A percentile compares a stretch with the other conserved stretches of the same genome.
phyloP scores from a whole-genome alignment of 495 filamentous ascomycete genomes.

The Lophium mytilinum region DNA sequence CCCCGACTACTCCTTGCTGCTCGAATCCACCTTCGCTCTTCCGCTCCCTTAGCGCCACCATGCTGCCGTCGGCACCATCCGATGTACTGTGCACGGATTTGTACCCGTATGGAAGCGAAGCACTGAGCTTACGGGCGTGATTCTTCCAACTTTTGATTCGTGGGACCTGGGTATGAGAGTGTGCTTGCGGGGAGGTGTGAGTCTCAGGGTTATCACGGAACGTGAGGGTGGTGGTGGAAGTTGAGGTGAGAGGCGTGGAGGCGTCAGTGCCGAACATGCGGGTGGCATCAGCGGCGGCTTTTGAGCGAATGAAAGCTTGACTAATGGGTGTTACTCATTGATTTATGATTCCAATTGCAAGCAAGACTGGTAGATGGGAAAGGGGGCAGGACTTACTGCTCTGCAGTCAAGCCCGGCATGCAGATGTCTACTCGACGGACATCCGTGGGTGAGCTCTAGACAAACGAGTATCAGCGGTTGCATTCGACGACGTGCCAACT shows the following conservation, averaged over 20 bases:
- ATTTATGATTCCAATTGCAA: background rate
- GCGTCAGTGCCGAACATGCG: constrained; percentile 1
- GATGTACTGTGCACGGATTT: background rate
- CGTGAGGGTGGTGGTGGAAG: background rate
- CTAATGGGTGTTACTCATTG: constrained; percentile 5
- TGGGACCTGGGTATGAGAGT: background rate
- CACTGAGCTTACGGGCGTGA: constrained; percentile 8
- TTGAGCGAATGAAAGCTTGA: constrained; percentile 26
- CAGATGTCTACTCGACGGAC: constrained; percentile 28
- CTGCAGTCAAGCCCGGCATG: constrained; percentile 24
- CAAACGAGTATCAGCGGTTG: background rate
- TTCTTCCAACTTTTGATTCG: constrained; percentile 15
- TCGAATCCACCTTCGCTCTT: constrained; percentile 1
- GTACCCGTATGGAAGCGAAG: constrained; percentile 5
- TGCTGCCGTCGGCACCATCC: background rate
- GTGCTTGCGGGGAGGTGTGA: background rate
- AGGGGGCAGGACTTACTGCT: constrained; percentile 25
- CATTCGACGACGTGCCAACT: background rate
- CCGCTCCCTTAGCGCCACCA: background rate
- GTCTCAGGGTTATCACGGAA: background rate
- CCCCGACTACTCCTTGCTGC: constrained; percentile 3
- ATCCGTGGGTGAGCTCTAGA: constrained; percentile 29
- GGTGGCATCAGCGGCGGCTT: constrained; percentile 26
- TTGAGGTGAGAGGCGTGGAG: background rate
- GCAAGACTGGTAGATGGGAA: background rate